These are phyloP conservation scores for Mycena epipterygia DNA, from an alignment of 768 basidiomycete species.

Conservation along the genomic window DNA sequence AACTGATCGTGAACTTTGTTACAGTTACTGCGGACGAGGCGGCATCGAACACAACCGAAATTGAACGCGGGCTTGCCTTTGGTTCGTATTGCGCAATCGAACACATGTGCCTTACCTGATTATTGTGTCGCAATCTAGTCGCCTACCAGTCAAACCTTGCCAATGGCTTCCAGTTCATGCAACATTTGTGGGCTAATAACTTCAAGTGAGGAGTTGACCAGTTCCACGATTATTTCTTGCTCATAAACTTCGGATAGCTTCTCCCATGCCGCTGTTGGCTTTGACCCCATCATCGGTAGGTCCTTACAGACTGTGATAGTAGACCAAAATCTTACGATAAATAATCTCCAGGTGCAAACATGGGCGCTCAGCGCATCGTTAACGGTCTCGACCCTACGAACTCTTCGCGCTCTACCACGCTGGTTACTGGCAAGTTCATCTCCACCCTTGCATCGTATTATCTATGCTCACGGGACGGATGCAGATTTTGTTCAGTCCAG, in stretches of 20 bases:
- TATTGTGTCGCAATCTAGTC: background rate
- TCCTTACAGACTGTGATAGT: too few relatives aligned
- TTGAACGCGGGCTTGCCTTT: conserved; percentile 30
- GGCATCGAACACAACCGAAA: background rate
- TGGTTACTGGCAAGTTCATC: conserved; percentile 19
- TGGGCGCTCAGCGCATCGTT: background rate
- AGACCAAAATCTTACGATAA: background rate
- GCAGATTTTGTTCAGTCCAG: conserved; percentile 40
- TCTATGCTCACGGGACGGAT: background rate
- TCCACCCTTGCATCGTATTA: too few relatives aligned
- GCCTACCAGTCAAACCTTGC: conserved; percentile 15
- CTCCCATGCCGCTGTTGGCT: background rate
- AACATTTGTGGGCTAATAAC: conserved; percentile 18
- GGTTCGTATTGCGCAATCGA: conserved; percentile 6
- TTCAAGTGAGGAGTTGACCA: background rate
- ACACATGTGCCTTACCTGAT: background rate
- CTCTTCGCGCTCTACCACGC: background rate
- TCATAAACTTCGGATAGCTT: background rate
- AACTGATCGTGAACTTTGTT: background rate
- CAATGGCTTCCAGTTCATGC: conserved; percentile 16
- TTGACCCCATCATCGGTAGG: conserved; percentile 28
- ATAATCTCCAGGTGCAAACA: background rate
- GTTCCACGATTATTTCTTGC: background rate
- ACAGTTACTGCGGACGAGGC: conserved; percentile 18
- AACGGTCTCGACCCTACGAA: conserved; percentile 25